phyloP scores from a whole-genome alignment of 2,329 filamentous ascomycete genomes.

The Sporothrix pseudoabietina region DNA sequence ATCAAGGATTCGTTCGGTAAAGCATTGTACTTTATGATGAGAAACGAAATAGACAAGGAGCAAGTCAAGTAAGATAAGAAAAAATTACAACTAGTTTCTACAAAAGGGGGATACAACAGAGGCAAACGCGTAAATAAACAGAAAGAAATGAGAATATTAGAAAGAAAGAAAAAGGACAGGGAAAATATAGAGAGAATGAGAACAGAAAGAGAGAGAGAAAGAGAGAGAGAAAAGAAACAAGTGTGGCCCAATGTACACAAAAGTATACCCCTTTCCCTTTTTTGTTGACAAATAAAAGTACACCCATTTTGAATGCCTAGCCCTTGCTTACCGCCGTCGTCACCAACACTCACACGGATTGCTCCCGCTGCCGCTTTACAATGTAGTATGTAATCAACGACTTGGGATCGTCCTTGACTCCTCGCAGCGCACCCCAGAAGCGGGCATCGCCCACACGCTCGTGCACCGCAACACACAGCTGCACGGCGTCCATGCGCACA shows the following conservation, averaged over 20 bases:
- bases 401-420: constrained; percentile 70
- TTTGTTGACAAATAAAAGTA: constrained; percentile 16
- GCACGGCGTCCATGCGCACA: constrained; percentile 74
- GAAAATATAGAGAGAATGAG: not conserved
- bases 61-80: not conserved
- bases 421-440: constrained; percentile 70
- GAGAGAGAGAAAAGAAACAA: not conserved
- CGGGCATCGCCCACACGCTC: constrained; percentile 58
- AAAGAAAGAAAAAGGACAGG: not conserved
- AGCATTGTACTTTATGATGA: not conserved
- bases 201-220: not conserved
- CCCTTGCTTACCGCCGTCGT: not conserved
- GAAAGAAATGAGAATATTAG: not conserved
- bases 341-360: not conserved
- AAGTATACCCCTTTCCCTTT: not conserved
- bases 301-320: not conserved
- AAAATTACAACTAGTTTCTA: constrained; percentile 15
- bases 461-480: constrained; percentile 75
- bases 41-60: not conserved
- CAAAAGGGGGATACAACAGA: not conserved
- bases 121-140: not conserved
- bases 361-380: constrained; percentile 66
- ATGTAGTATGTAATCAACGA: constrained; percentile 81
- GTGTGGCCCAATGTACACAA: constrained; percentile 11
- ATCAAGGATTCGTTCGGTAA: not conserved